Evolutionary conservation across 176 grass and related monocot species (phyloP).

Genomic region (Cenchrus fungigraminus): DNA sequence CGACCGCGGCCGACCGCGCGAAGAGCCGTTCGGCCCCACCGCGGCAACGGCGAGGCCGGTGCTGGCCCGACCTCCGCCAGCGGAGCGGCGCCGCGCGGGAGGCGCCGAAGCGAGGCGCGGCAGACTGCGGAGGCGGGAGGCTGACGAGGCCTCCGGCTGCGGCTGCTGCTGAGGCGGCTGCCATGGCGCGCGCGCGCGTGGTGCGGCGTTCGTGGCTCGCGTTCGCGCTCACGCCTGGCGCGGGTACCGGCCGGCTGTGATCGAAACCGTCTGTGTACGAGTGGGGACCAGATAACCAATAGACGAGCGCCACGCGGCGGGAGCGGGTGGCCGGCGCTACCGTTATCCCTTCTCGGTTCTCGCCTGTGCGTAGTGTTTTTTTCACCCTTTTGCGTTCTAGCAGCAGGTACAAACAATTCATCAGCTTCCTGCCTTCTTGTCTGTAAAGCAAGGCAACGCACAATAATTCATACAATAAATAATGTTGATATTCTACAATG

Average conservation of each 20-base stretch:
- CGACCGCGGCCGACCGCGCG: constrained; percentile 28
- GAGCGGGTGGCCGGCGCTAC: neutral
- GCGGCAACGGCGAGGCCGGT: neutral
- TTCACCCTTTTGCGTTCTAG: no score
- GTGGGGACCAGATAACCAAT: neutral
- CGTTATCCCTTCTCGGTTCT: neutral
- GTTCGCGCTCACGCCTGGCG: constrained; percentile 26
- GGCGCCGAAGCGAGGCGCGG: neutral
- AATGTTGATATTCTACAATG: no score
- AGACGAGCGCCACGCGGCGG: neutral
- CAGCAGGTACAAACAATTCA: no score
- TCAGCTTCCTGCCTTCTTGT: no score
- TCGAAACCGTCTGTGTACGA: neutral
- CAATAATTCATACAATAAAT: no score
- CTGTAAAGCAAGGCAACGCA: no score
- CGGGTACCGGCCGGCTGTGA: neutral
- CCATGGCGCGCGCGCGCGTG: constrained; percentile 31
- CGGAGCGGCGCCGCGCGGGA: neutral
- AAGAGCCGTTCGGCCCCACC: constrained; percentile 15
- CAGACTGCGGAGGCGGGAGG: neutral
- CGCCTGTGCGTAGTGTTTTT: no score
- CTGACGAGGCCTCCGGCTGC: neutral
- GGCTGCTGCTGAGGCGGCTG: neutral
- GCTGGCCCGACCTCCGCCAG: neutral
- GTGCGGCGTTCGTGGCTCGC: constrained; percentile 26